Evolutionary conservation across 768 basidiomycete genomes (phyloP).

Genomic region (Brasilioporus rufonigricans): DNA sequence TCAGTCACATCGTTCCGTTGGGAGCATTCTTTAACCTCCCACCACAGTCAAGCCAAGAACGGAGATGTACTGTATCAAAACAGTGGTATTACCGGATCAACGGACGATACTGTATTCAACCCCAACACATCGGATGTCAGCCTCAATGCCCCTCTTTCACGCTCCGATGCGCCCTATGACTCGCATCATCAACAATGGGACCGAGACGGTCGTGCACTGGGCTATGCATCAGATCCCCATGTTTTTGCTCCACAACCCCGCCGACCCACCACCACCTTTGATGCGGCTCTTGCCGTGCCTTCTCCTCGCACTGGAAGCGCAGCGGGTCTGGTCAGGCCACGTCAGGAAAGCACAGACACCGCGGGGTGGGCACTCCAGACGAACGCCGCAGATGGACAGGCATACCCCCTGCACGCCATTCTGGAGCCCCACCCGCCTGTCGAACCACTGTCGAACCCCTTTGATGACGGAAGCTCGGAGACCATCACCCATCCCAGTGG

Average conservation of each 20-base stretch:
- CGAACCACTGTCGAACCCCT: conserved; percentile 25
- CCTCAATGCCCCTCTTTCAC: conserved; percentile 29
- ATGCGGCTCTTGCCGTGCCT: conserved; percentile 11
- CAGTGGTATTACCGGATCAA: conserved; percentile 28
- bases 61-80: conserved; percentile 34
- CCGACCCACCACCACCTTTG: conserved; percentile 17
- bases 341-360: conserved; percentile 31
- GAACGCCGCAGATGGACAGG: conserved; percentile 25
- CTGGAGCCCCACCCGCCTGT: conserved; percentile 6
- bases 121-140: conserved; percentile 41
- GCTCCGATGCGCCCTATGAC: conserved; percentile 33
- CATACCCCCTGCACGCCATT: conserved; percentile 23
- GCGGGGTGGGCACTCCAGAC: conserved; percentile 31
- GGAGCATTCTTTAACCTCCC: conserved; percentile 2
- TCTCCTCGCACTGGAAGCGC: conserved; percentile 13
- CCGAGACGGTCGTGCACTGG: conserved; percentile 45
- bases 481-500: conserved; percentile 13
- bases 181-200: conserved; percentile 51
- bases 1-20: conserved; percentile 25
- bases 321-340: conserved; percentile 6
- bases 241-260: conserved; percentile 54
- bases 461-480: conserved; percentile 21
- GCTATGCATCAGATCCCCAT: conserved; percentile 43
- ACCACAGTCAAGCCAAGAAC: conserved; percentile 51
- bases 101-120: conserved; percentile 35